Conservation (phyloP, 2,329 filamentous ascomycete genomes). For the Amesomyces nigricolor region DNA sequence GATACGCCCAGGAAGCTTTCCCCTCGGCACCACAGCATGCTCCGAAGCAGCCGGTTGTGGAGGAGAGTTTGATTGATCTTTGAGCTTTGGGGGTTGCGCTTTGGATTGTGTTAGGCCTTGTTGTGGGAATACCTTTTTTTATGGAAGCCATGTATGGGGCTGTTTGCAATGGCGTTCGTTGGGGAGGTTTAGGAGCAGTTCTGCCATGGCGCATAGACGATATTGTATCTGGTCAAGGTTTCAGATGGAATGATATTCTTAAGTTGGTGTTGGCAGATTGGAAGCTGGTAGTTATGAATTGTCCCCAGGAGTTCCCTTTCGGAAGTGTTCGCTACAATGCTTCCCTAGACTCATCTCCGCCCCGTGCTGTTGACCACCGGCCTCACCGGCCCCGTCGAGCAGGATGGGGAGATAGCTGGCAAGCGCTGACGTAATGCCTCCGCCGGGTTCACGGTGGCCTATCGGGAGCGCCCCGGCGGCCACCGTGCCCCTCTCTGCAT, state of each 20-base stretch:
- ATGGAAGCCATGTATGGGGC: too few relatives aligned
- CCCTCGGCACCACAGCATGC: constrained; percentile 60
- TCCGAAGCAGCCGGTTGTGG: constrained; percentile 53
- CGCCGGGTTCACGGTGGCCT: not conserved
- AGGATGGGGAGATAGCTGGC: not conserved
- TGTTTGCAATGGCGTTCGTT: too few relatives aligned
- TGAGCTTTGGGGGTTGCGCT: constrained; percentile 31
- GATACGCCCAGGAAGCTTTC: constrained; percentile 57
- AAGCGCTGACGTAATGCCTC: constrained; percentile 7
- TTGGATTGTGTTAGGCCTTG: not conserved
- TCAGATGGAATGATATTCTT: too few relatives aligned
- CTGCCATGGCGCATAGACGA: too few relatives aligned
- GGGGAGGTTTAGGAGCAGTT: too few relatives aligned
- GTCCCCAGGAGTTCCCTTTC: too few relatives aligned
- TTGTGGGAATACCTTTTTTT: not conserved
- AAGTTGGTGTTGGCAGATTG: too few relatives aligned
- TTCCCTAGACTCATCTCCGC: not conserved
- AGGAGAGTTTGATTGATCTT: constrained; percentile 77
- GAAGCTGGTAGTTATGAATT: too few relatives aligned
- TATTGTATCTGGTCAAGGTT: too few relatives aligned
- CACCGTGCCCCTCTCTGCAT: not conserved
- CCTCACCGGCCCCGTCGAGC: not conserved
- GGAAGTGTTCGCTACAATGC: too few relatives aligned
- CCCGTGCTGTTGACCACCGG: not conserved
- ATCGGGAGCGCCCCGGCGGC: not conserved